phyloP scores from a whole-genome alignment of 306 rosid species.

The Vachellia collinsii region DNA sequence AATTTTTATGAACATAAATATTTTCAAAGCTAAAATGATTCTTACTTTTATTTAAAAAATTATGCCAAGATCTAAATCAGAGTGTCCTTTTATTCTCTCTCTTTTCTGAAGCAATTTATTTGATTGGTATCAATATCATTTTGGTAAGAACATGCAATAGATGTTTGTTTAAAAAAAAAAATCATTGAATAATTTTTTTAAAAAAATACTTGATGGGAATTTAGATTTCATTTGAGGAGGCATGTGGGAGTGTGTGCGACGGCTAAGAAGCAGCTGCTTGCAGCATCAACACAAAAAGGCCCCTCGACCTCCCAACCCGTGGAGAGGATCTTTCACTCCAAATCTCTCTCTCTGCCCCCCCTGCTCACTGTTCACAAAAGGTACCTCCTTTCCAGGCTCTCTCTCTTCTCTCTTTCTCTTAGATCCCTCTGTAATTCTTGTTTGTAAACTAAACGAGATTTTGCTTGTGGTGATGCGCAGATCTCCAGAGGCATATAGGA shows the following conservation, averaged over 20 bases:
- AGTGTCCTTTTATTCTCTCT: not conserved
- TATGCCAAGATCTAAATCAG: not conserved
- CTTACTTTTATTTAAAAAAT: not conserved
- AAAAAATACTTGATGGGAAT: not conserved
- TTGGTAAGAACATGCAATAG: no score
- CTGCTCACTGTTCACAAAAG: slow-evolving; percentile 17
- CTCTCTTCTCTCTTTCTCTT: slow-evolving; percentile 7
- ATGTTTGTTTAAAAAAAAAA: not conserved
- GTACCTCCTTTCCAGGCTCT: slow-evolving; percentile 1
- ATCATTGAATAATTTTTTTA: not conserved
- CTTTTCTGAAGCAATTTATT: not conserved
- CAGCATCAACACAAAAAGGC: not conserved
- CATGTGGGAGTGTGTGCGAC: not conserved
- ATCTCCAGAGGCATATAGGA: slow-evolving; percentile 52
- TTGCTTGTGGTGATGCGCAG: slow-evolving; percentile 31
- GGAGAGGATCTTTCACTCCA: slow-evolving; percentile 36
- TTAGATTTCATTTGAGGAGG: not conserved
- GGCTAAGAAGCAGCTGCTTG: slow-evolving; percentile 17
- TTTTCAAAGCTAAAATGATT: not conserved
- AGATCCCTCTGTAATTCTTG: slow-evolving; percentile 1
- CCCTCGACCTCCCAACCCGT: slow-evolving; percentile 18
- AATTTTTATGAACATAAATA: not conserved
- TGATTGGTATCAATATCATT: not conserved
- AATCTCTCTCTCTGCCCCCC: slow-evolving; percentile 26
- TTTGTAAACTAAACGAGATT: slow-evolving; percentile 9